phyloP scores from a whole-genome alignment of 306 rosid species.

The Ziziphus jujuba region DNA sequence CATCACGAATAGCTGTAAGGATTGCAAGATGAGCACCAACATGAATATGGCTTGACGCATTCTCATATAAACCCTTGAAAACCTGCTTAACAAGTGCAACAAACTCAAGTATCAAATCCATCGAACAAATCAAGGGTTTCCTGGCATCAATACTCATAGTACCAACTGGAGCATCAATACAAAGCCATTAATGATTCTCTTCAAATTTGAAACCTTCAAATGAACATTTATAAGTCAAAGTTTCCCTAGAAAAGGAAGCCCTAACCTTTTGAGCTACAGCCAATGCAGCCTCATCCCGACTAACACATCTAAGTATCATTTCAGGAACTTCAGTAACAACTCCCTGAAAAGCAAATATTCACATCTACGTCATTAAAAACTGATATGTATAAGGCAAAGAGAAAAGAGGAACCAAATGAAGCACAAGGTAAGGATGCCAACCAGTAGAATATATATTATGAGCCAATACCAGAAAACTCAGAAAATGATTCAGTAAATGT shows the following conservation, averaged over 20 bases:
- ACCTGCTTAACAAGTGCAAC: constrained; percentile 43
- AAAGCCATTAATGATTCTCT: constrained; percentile 5
- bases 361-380: neutral
- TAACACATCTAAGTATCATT: constrained; percentile 78
- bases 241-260: neutral
- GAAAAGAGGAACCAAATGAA: neutral
- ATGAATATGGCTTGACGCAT: constrained; percentile 69
- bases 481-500: neutral
- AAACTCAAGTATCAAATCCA: constrained; percentile 1
- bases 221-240: constrained; percentile 5
- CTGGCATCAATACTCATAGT: constrained; percentile 14
- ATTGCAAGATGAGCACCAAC: constrained; percentile 79
- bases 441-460: neutral
- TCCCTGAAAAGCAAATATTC: constrained; percentile 44
- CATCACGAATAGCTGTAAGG: constrained; percentile 93
- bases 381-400: no score
- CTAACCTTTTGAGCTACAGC: constrained; percentile 98
- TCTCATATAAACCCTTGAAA: constrained; percentile 82
- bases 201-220: neutral
- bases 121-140: neutral
- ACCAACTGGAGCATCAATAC: constrained; percentile 2
- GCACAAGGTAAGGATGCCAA: neutral
- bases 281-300: constrained; percentile 99
- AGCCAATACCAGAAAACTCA: neutral
- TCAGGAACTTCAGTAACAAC: constrained; percentile 90